A percentile compares a stretch with the other conserved stretches of the same genome.
Evolutionary conservation across 345 rosid species (phyloP).

Genomic region (Salix viminalis): DNA sequence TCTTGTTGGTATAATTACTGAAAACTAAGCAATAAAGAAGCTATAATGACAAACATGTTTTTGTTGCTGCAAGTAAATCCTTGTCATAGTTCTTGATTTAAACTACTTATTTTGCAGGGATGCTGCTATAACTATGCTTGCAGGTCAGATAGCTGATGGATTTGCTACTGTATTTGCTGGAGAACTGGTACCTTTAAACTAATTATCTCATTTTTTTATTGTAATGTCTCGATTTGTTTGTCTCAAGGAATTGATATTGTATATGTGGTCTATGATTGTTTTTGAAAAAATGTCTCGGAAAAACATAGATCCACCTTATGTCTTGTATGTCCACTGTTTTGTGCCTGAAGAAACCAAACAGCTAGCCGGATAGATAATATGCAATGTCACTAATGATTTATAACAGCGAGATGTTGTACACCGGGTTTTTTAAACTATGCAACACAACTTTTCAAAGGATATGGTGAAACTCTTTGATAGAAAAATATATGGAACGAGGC

Average conservation of each 20-base stretch:
- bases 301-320: neutral
- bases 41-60: neutral
- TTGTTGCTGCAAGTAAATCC: neutral
- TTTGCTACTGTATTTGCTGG: constrained; percentile 74
- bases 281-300: neutral
- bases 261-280: neutral
- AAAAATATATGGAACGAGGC: neutral
- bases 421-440: neutral
- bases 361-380: neutral
- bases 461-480: neutral
- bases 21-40: neutral
- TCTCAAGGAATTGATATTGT: neutral
- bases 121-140: constrained; percentile 87
- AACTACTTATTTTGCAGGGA: constrained; percentile 37
- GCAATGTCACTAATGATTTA: neutral
- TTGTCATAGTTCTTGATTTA: neutral
- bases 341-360: neutral
- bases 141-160: constrained; percentile 94
- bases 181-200: constrained; percentile 59
- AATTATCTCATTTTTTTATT: neutral
- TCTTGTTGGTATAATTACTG: too few relatives aligned
- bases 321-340: neutral
- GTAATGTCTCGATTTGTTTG: neutral
- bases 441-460: neutral
- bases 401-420: neutral